Base-by-base conservation (phyloP, 2,329 filamentous ascomycete species). In the Penicillium sp. region DNA sequence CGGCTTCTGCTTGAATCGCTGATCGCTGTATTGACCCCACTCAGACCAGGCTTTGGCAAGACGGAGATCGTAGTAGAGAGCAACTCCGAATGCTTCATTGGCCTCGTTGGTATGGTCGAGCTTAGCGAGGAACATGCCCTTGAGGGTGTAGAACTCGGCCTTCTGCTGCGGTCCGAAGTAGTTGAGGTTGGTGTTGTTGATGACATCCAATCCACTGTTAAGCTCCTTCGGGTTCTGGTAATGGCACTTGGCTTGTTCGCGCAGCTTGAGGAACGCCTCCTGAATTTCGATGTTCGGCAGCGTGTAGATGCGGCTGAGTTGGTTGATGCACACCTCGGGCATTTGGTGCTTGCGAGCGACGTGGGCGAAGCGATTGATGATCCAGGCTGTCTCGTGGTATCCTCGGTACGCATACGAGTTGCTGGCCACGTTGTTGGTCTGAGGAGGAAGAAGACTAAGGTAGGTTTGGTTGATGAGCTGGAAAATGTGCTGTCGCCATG, bases 211-310 rank as follows among this genome's bases (percentile, higher is more conserved):
- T 1, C 93, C 93, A 65, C 85, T 95, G 46, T 85, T 92, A 46
- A 99, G 81, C 72, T 98, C 93, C 32, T 88, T 86, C 0, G 87
- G 84, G 64, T 97, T 97, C 73, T 97, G 91, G 69, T 97, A 99
- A 68, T 98, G 93, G 60, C 93, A 98, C 68, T 96, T 96, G 38
- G 93, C 93, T 72, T 99, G 93, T 72, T 99, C 95, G n/a, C 95
- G 81, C 45, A 99, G 74, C 74, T 99, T 99, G 54, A 99, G 75
- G 78, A 99, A 99, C 0, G 93, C 93, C 69, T 99, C 93, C 66
- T 98, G 95, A 41, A 99, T 99, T 74, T 99, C 93, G 39, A 99
- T 99, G 66, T 99, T 99, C 1, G 93, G 93, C 5, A 99, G 79
- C 0, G 93, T 98, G 70, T 99, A 99, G 66, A 99, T 99, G 55